Percentiles rank a stretch among this genome's conserved stretches.
Evolutionary conservation across 2,329 filamentous ascomycete genomes (phyloP).

Genomic region (Ophiocordyceps robertsii): DNA sequence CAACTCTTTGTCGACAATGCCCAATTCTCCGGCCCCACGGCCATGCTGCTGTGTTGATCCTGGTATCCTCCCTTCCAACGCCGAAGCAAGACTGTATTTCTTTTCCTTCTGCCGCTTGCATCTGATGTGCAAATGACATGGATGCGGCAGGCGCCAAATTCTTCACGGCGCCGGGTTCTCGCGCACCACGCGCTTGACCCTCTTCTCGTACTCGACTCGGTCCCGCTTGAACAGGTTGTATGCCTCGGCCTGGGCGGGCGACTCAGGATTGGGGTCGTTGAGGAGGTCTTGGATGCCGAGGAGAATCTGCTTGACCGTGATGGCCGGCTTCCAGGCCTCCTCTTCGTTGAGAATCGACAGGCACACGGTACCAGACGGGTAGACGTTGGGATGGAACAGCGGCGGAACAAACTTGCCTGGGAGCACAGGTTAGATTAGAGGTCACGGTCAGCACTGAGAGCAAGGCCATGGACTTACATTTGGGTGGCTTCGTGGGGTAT

Average conservation of each 20-base stretch:
- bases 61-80: slow-evolving; percentile 18
- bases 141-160: neutral
- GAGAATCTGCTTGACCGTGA: slow-evolving; percentile 95
- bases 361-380: slow-evolving; percentile 94
- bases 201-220: slow-evolving; percentile 71
- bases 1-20: neutral
- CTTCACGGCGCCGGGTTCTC: slow-evolving; percentile 68
- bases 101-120: neutral
- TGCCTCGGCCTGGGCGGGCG: slow-evolving; percentile 89
- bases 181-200: slow-evolving; percentile 72
- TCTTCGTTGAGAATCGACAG: slow-evolving; percentile 96
- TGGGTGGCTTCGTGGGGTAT: slow-evolving; percentile 96
- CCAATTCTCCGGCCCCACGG: neutral
- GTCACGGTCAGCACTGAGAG: neutral
- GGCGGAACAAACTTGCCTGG: slow-evolving; percentile 91
- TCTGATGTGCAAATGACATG: no score
- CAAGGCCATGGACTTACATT: slow-evolving; percentile 52
- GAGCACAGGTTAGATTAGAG: neutral
- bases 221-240: slow-evolving; percentile 97
- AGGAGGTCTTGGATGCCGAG: slow-evolving; percentile 92
- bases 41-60: slow-evolving; percentile 1
- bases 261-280: slow-evolving; percentile 93
- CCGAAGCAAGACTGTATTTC: slow-evolving; percentile 10
- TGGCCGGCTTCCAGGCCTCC: slow-evolving; percentile 95
- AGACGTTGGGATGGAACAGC: slow-evolving; percentile 96